Base-by-base conservation (phyloP, 805 yeast genomes). In the Teunomyces tritomae region DNA sequence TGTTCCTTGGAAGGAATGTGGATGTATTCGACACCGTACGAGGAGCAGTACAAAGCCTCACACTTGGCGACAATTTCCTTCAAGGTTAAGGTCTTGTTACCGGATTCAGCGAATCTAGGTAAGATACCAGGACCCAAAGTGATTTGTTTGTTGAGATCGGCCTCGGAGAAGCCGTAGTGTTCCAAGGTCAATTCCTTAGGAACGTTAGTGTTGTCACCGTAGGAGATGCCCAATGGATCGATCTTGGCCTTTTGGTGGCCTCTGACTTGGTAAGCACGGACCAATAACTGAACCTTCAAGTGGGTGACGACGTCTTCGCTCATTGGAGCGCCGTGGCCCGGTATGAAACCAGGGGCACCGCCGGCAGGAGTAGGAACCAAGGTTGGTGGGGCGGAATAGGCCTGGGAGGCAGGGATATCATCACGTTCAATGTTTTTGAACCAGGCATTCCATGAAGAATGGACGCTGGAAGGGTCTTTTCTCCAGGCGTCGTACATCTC, bases 401-500 rank as follows among this genome's bases (percentile, higher is more conserved):
- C 97, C 49, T 76, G 67, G 0, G 90, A 66, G 28, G 94, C 82
- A 16, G 96, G 81, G 24, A 83, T 80, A 39, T 76, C 75, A 47
- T 83, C 83, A 52, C 83, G 76, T 56, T 86, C 89, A 70, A 94
- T 75, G 77, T 92, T 92, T 71, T 86, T 86, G 80, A 94, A 94
- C 74, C 94, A 94, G 6, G 96, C 91, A 65, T 89, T 86, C 99
- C 99, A 94, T 20, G 97, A 91, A 35, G 84, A 85, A 68, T 94
- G 99, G 37, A 94, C 99, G 46, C 92, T 83, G 39, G 75, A 53
- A 28, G 98, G 99, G 67, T 94, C 99, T 55, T 82, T 69, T 62
- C 82, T 79, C 98, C 98, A 94, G 44, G 96, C 91, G 54, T 82
- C 82, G 71, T 90, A 94, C 99, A 94, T 94, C 75, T 94, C 97